A percentile compares a stretch with the other conserved stretches of the same genome.
Evolutionary conservation across 768 basidiomycete genomes (phyloP).

Genomic region (Pleurotus citrinopileatus): DNA sequence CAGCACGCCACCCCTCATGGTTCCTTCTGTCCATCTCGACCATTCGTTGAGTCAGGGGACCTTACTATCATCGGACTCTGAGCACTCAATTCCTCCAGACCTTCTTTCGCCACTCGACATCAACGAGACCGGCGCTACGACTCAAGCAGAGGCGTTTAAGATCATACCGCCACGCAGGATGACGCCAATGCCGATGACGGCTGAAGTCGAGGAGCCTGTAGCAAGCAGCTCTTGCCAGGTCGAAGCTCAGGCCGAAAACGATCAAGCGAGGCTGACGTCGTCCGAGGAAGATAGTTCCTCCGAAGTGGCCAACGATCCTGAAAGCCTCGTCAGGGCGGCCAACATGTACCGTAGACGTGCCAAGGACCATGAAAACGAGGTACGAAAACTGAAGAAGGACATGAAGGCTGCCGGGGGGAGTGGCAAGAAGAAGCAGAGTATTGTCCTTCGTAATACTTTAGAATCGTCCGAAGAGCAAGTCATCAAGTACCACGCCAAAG

Average conservation of each 20-base stretch:
- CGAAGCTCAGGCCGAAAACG: background rate
- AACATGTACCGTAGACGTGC: conserved; percentile 1
- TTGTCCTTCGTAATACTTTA: background rate
- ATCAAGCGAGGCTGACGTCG: background rate
- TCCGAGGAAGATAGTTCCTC: conserved; percentile 4
- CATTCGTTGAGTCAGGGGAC: background rate
- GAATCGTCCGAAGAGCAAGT: background rate
- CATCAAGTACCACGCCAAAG: conserved; percentile 1
- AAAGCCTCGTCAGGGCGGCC: background rate
- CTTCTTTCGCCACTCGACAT: conserved; percentile 8
- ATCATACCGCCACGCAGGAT: conserved; percentile 4
- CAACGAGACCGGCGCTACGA: background rate
- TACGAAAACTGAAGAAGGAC: background rate
- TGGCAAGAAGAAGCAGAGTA: conserved; percentile 1
- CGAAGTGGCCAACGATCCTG: background rate
- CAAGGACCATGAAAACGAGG: conserved; percentile 1
- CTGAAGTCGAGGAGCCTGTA: background rate
- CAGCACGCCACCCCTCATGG: conserved; percentile 6
- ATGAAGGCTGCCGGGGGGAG: background rate
- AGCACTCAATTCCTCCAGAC: background rate
- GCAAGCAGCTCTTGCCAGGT: background rate
- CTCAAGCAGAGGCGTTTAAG: background rate
- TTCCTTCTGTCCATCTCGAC: background rate
- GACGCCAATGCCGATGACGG: background rate
- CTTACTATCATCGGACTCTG: background rate